A percentile compares a stretch with the other conserved stretches of the same genome.
Evolutionary conservation across 73 alveolate species (phyloP).

Genomic region (Tetrahymena malaccensis): DNA sequence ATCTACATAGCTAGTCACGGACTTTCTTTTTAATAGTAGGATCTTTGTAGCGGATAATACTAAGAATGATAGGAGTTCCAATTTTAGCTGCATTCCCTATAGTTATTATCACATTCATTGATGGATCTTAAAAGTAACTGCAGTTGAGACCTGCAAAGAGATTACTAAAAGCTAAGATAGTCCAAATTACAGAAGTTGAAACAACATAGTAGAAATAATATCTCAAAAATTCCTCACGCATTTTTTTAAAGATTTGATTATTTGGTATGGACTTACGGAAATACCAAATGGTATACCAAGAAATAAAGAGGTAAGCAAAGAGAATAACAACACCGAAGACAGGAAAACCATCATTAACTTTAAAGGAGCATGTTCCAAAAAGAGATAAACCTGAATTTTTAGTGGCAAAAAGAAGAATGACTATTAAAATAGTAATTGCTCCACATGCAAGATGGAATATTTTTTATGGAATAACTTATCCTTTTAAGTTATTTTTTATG

Average conservation of each 20-base stretch:
- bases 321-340: slow-evolving; percentile 16
- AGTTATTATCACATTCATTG: background rate
- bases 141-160: slow-evolving; percentile 22
- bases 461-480: background rate
- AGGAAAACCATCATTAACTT: slow-evolving; percentile 18
- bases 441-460: slow-evolving; percentile 18
- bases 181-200: slow-evolving; percentile 23
- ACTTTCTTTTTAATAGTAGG: slow-evolving; percentile 28
- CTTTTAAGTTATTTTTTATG: background rate
- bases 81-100: slow-evolving; percentile 20
- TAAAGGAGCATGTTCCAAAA: slow-evolving; percentile 38
- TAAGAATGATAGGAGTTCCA: slow-evolving; percentile 32
- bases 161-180: slow-evolving; percentile 3
- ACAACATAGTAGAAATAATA: slow-evolving; percentile 10
- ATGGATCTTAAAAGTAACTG: slow-evolving; percentile 9
- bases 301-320: slow-evolving; percentile 3
- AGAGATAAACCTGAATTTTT: slow-evolving; percentile 3
- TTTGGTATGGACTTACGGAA: slow-evolving; percentile 27
- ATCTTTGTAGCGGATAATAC: slow-evolving; percentile 22
- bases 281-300: slow-evolving; percentile 17
- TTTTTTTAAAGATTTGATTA: slow-evolving; percentile 1
- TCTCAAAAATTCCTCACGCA: slow-evolving; percentile 10
- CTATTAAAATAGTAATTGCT: slow-evolving; percentile 3
- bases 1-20: background rate
- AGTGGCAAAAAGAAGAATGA: slow-evolving; percentile 21